Evolutionary conservation across 345 rosid species (phyloP), one percentile per base, ranked within the genome.

Genomic region (Populus nigra): DNA sequence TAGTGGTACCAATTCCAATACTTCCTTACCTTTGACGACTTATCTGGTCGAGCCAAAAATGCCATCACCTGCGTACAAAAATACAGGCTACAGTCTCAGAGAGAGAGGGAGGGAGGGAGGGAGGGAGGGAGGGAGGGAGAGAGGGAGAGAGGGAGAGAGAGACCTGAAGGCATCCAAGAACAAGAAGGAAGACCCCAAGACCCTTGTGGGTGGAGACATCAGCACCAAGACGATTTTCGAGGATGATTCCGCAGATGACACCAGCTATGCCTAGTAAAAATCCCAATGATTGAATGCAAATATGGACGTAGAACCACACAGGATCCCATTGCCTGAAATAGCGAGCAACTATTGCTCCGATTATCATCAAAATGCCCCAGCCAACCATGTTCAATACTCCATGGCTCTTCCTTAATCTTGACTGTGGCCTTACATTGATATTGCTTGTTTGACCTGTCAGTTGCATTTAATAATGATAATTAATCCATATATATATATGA

Each of bases 1-100:
- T 90, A 82, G 50, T 93, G 99, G 80, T 92, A 93, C 96, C 89
- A 93, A 25, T 95, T 92, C 98, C 98, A 93, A 59, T 86, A 93
- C 49, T 78, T 87, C 45, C 97, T 77, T 75, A 84, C 47, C 59
- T 93, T 95, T 0, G 92, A 87, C 65, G 81, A 65, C 80, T 84
- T 87, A 22, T 71, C 84, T 1, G 98, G 94, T 31, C 98, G 75
- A 36, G 89, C 92, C 84, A 95, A 81, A 68, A 92, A 18, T 29
- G 98, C 92, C 88, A 84, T 67, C 13, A 85, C 87, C 97, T 94
- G 55, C 16, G 33, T 7, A 18, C n/a, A 31, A 13, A 11, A 15
- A 20, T 22, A n/a, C 25, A 35, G 1, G 35, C 35, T 5, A 33
- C 35, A 33, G 35, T 33, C 35, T 33, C 35, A 33, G 35, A 33